Base-by-base conservation (phyloP, 176 grass and related monocot genomes). In the Carex pumila region DNA sequence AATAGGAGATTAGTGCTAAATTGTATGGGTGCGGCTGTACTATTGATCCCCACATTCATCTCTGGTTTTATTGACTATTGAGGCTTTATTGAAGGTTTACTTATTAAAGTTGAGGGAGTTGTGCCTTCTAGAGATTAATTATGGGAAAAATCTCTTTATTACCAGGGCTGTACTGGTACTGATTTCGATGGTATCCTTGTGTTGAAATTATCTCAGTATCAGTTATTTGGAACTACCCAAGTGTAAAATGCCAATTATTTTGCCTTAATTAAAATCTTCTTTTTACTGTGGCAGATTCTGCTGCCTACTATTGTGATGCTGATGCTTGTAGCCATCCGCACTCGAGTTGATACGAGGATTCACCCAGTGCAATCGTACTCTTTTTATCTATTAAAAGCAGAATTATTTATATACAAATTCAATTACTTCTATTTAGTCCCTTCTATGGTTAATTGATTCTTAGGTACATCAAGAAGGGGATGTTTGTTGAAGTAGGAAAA, bases 271-370 rank as follows among this genome's bases (percentile, higher is more conserved):
- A 15, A 57, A 65, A 53, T 34, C 70, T 63, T 81, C 7, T 77
- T 60, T 11, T 76, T 68, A 63, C 61, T 71, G 19, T 67, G 30
- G 45, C 59, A 89, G 88, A 89, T 89, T 86, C 79, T 89, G 31
- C 84, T 89, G 30, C 88, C 88, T 15, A 86, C 88, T 18, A 53
- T 89, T 86, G 79, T 89, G 31, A 89, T 89, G 88, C 61, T 89
- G 45, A 89, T 89, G 79, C 84, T 89, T 17, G 79, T 89, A 5
- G 79, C 60, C 31, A 86, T 89, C 49, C 79, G 84, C 76, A 79
- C 84, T 22, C 81, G 21, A 83, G 79, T 82, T 12, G 88, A 89
- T 58, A 89, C 84, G 13, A 80, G 43, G 65, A 79, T 89, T 86
- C 88, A 89, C 62, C 79, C 88, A n/a, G 84, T 89, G 67, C 84